Base-by-base conservation (phyloP, 202 grass and related monocot genomes). In the Digitaria exilis region DNA sequence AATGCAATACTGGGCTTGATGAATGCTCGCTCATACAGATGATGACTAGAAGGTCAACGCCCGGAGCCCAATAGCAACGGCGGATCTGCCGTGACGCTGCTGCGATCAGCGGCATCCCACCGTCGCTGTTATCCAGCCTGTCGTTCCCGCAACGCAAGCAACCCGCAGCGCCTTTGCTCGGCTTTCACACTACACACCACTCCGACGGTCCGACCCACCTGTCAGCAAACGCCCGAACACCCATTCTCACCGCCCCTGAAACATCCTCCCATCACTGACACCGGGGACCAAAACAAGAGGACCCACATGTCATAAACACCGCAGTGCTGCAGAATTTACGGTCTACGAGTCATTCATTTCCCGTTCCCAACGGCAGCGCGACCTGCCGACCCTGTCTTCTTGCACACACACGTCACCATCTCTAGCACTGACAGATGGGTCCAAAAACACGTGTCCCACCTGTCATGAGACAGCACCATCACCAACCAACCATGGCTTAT, bases 131-230 rank as follows among this genome's bases (percentile, higher is more conserved):
- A 16, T 65, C 68, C 42, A 70, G 67, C 24, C 67, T 70, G 55
- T 15, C 71, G 76, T 79, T 79, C 76, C 60, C 76, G 44, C 76
- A 35, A 32, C 28, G 5, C 76, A 78, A 78, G 60, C 76, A 65
- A 78, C 59, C n/a, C n/a, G n/a, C 59, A 2, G 11, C 19, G 9
- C 43, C 76, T 64, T 78, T 65, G 76, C 76, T 49, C 76, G 9
- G 59, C 15, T 71, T 78, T 65, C 43, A 78, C 76, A 35, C 76
- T 10, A 64, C 76, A 51, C 60, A 34, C 17, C 41, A 1, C 13
- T n/a, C n/a, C n/a, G n/a, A n/a, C n/a, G n/a, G n/a, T n/a, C 26
- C 18, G 18, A 5, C 58, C 75, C 59, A 65, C 58, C 18, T 49
- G 25, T 78, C 57, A 59, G 29, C 44, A 73, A 73, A 10, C 26